Base-by-base conservation (phyloP, 768 basidiomycete species). In the Coprinopsis cinerea region DNA sequence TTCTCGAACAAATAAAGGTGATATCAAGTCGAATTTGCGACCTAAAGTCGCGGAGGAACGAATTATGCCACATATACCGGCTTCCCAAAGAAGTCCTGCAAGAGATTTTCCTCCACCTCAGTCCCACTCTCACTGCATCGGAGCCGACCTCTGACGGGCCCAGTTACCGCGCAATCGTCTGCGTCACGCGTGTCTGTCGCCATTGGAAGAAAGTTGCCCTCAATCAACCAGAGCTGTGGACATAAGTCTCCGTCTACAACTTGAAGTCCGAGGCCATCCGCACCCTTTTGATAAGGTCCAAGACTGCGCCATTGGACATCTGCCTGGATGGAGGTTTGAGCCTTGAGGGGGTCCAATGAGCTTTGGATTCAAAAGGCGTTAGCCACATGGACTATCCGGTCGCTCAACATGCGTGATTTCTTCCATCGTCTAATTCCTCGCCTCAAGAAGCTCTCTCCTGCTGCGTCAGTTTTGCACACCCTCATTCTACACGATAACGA, bases 151-250 rank as follows among this genome's bases (percentile, higher is more conserved):
- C 15, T 9, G n/a, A n/a, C n/a, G n/a, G n/a, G n/a, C 9, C 15
- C 15, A 7, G 15, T 17, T 20, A 20, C 37, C 7, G 18, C 18
- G 9, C 9, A 13, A 40, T 9, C 6, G 18, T 14, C 37, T 14
- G 37, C 37, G 17, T 45, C 6, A 45, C 44, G n/a, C 27, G 32
- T 13, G 22, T 45, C 25, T 45, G 9, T 27, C 25, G 28, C n/a
- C 28, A 45, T 9, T 45, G 44, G 44, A 27, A 43, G 13, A n/a
- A 32, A 11, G 44, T 45, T 14, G 44, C 26, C 20, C 28, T 45
- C 27, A 17, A n/a, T 18, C 32, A 27, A n/a, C 44, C 44, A 6
- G 27, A 27, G n/a, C 27, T 45, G 11, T 45, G 44, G 44, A 30
- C 44, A 11, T 4, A 30, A 4, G 20, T 45, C 4, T 7, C 27